A percentile compares a stretch with the other conserved stretches of the same genome.
These are phyloP conservation scores for Polyplosphaeria fusca DNA, from an alignment of 495 filamentous ascomycete species.

Conservation along the genomic window DNA sequence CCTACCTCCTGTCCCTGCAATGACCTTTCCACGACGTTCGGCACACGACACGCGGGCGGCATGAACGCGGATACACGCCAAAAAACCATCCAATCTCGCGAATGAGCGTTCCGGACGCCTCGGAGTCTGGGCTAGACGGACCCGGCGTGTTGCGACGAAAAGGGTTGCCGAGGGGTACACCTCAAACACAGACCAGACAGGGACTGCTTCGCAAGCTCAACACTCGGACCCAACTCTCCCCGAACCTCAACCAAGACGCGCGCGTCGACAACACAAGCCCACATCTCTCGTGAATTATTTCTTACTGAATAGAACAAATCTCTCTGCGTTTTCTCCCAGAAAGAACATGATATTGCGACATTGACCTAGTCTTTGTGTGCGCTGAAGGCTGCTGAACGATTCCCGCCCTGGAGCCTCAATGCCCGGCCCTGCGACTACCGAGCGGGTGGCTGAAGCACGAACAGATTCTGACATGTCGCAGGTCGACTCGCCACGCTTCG, in stretches of 20 bases:
- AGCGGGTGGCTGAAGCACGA: constrained; percentile 33
- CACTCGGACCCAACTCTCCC: constrained; percentile 15
- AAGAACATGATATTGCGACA: too few relatives aligned
- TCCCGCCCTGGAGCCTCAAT: constrained; percentile 1
- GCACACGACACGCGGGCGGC: background rate
- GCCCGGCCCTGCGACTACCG: constrained; percentile 20
- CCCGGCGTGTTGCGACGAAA: constrained; percentile 14
- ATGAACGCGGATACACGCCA: background rate
- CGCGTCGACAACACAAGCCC: background rate
- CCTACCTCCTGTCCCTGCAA: too few relatives aligned
- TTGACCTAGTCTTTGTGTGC: too few relatives aligned
- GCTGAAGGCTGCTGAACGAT: background rate
- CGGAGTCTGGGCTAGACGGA: constrained; percentile 10
- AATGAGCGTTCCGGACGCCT: constrained; percentile 16
- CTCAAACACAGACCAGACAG: constrained; percentile 33
- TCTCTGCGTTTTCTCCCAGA: too few relatives aligned
- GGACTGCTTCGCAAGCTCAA: constrained; percentile 27
- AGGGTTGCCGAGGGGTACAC: constrained; percentile 8
- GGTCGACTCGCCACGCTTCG: constrained; percentile 27
- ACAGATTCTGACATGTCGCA: constrained; percentile 36
- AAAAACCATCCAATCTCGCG: constrained; percentile 21
- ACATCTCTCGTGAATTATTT: too few relatives aligned
- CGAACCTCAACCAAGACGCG: constrained; percentile 1
- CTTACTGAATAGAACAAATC: too few relatives aligned
- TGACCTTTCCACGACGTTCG: too few relatives aligned